A percentile compares a stretch with the other conserved stretches of the same genome.
Conservation (phyloP, 2,329 filamentous ascomycete species). For the Dendryphion nanum region DNA sequence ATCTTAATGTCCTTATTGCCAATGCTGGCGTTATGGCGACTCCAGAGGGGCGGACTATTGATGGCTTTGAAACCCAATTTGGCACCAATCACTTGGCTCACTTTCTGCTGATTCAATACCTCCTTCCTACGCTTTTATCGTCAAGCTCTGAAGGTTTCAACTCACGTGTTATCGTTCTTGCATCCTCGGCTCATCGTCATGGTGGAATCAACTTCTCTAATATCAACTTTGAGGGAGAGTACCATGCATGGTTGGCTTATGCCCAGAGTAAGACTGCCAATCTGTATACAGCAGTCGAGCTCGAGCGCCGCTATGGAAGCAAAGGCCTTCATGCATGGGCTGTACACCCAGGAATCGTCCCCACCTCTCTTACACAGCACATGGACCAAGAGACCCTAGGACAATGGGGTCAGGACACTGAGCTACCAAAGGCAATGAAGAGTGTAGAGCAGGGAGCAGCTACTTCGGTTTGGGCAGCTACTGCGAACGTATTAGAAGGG, state of each 20-base stretch:
- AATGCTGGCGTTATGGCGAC: not conserved
- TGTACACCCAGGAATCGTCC: not conserved
- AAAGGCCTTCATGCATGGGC: not conserved
- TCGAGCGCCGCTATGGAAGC: not conserved
- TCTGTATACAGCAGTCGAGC: not conserved
- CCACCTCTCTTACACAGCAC: not conserved
- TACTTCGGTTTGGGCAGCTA: constrained; percentile 37
- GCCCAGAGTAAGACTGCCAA: not conserved
- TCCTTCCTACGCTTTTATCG: not conserved
- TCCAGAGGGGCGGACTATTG: not conserved
- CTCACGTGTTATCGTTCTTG: not conserved
- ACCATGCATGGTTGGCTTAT: not conserved
- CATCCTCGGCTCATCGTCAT: not conserved
- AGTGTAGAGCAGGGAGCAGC: constrained; percentile 38
- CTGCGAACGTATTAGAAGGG: constrained; percentile 33
- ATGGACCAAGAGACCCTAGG: not conserved
- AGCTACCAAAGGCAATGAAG: not conserved
- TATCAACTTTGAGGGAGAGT: not conserved
- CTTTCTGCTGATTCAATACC: not conserved
- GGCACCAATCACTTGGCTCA: not conserved
- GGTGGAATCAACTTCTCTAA: not conserved
- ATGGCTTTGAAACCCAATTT: not conserved
- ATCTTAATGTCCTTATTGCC: not conserved
- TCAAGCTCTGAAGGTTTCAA: not conserved
- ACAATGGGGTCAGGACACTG: not conserved